Percentiles rank a stretch among this genome's conserved stretches.
Conservation (phyloP, 495 filamentous ascomycete species). For the Penicillium bialowiezense region DNA sequence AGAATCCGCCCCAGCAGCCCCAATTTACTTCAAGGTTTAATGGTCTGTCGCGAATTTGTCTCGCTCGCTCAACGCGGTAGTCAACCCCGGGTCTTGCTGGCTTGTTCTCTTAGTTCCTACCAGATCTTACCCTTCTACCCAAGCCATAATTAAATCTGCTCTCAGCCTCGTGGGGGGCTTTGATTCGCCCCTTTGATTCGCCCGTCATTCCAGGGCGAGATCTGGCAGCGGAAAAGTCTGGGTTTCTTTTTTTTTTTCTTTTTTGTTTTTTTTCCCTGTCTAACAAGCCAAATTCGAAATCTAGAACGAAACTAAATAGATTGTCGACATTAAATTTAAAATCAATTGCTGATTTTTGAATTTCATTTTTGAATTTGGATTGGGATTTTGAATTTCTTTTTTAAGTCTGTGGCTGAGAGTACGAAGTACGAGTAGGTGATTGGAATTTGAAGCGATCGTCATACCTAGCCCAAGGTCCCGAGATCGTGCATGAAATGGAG, state of each 20-base stretch:
- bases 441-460: slow-evolving; percentile 14
- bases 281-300: neutral
- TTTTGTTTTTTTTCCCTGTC: neutral
- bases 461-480: slow-evolving; percentile 12
- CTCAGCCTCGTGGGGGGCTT: neutral
- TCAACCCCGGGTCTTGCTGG: slow-evolving; percentile 7
- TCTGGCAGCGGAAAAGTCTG: neutral
- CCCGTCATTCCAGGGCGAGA: slow-evolving; percentile 15
- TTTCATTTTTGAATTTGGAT: too few species aligned
- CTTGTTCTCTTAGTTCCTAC: neutral
- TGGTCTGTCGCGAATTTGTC: neutral
- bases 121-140: neutral
- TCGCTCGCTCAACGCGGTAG: slow-evolving; percentile 1
- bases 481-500: slow-evolving; percentile 31
- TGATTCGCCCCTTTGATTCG: slow-evolving; percentile 6
- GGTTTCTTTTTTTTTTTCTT: too few species aligned
- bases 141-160: neutral
- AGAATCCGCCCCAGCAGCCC: neutral
- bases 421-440: neutral
- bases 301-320: neutral
- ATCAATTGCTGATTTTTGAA: too few species aligned
- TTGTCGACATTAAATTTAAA: too few species aligned
- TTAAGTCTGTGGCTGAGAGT: neutral
- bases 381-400: too few species aligned
- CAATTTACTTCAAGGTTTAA: slow-evolving; percentile 6